These are phyloP conservation scores for Nakaseomyces sp. DNA, from an alignment of 1,139 yeast genomes.

Conservation along the genomic window DNA sequence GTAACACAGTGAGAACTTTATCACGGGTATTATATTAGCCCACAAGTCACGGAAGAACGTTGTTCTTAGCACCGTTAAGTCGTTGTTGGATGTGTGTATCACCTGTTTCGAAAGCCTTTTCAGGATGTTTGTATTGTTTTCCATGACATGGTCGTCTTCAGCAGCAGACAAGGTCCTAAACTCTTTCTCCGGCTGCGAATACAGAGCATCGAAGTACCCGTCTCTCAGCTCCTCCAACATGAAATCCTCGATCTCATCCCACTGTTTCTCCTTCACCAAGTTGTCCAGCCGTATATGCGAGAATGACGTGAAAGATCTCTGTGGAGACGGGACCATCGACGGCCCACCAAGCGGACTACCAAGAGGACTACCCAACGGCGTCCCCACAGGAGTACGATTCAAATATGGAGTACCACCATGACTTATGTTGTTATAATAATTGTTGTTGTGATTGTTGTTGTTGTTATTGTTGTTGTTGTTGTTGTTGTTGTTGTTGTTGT, in stretches of 20 bases:
- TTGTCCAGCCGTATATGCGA: constrained; percentile 30
- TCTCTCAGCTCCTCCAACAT: constrained; percentile 39
- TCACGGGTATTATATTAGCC: constrained; percentile 16
- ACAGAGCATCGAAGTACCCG: constrained; percentile 42
- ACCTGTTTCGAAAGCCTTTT: constrained; percentile 1
- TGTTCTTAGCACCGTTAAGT: background rate
- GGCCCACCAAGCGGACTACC: background rate
- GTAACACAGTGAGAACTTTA: constrained; percentile 37
- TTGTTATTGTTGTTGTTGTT: too few relatives aligned
- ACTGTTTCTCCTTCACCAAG: constrained; percentile 24
- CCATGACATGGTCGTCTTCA: constrained; percentile 12
- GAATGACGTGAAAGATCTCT: constrained; percentile 27
- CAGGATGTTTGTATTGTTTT: constrained; percentile 9
- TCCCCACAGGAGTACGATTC: background rate
- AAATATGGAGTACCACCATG: background rate
- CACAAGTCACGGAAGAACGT: background rate
- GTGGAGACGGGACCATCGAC: constrained; percentile 9
- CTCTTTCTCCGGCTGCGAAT: constrained; percentile 29
- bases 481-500: too few relatives aligned
- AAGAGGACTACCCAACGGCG: background rate
- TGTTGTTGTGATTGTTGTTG: too few relatives aligned
- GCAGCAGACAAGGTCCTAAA: constrained; percentile 1
- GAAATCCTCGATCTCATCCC: constrained; percentile 30
- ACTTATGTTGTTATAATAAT: too few relatives aligned
- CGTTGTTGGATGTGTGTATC: background rate